Conservation (phyloP, 306 rosid genomes). For the Castanopsis chinensis region DNA sequence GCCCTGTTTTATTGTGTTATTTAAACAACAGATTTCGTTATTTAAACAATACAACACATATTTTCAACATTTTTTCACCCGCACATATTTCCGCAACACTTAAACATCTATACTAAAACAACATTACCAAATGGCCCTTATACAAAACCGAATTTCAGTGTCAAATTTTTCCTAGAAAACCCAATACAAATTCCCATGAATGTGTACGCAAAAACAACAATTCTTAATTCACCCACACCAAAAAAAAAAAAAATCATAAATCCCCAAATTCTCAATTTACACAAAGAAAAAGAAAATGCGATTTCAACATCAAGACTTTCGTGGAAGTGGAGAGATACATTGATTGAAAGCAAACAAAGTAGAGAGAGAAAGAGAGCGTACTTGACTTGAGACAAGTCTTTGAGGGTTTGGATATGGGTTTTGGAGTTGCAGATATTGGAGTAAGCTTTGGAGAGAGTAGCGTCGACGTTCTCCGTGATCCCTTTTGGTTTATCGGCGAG, state of each 20-base stretch:
- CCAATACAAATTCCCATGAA: no score
- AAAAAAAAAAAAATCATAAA: neutral
- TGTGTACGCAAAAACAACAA: no score
- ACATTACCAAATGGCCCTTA: no score
- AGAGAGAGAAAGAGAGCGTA: slow-evolving; percentile 18
- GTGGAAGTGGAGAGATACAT: neutral
- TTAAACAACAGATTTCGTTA: no score
- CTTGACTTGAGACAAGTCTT: slow-evolving; percentile 77
- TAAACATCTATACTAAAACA: no score
- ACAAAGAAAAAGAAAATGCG: neutral
- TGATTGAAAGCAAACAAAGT: neutral
- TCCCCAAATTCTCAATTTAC: neutral
- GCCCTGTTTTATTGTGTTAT: no score
- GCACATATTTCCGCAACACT: no score
- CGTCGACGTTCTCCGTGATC: slow-evolving; percentile 61
- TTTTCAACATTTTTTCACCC: no score
- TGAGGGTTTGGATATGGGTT: slow-evolving; percentile 58
- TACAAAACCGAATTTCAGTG: no score
- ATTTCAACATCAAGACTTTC: neutral
- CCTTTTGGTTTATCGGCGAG: slow-evolving; percentile 69
- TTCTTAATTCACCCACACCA: no score
- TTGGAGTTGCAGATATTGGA: slow-evolving; percentile 64
- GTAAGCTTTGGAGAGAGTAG: slow-evolving; percentile 77
- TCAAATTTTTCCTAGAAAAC: no score
- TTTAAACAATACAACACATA: no score